phyloP scores from a whole-genome alignment of 164 flowering plant species.

The Pachysandra terminalis region DNA sequence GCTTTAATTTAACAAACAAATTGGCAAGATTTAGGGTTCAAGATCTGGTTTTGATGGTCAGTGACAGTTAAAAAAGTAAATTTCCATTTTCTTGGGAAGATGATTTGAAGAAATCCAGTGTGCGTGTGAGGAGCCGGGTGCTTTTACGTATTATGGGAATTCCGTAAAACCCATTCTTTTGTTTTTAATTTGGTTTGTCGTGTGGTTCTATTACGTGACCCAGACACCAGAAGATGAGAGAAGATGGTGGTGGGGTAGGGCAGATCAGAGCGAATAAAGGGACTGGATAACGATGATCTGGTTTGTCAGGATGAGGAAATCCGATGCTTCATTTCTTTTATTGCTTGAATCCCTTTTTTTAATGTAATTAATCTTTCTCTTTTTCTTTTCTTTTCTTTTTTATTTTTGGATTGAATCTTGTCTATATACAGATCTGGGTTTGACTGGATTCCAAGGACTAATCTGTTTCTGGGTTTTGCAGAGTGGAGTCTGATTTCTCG shows the following conservation, averaged over 20 bases:
- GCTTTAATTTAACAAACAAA: too few species aligned
- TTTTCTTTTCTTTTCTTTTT: neutral
- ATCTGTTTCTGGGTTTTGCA: constrained; percentile 19
- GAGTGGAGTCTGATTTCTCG: constrained; percentile 14
- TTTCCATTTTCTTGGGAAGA: neutral
- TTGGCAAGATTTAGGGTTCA: too few species aligned
- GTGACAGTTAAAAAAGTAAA: too few species aligned
- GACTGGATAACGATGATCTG: constrained; percentile 35
- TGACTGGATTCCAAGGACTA: neutral
- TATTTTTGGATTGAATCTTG: neutral
- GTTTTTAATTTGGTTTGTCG: neutral
- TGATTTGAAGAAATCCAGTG: too few species aligned
- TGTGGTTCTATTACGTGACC: neutral
- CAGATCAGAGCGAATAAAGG: neutral
- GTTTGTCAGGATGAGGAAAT: constrained; percentile 12
- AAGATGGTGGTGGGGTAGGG: neutral
- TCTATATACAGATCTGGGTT: constrained; percentile 10
- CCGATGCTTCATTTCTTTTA: neutral
- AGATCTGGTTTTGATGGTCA: too few species aligned
- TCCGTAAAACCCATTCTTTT: neutral
- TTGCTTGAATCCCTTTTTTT: constrained; percentile 20
- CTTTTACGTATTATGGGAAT: too few species aligned
- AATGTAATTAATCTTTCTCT: neutral
- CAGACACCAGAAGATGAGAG: neutral
- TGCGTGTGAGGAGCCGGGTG: too few species aligned